Base-by-base conservation (phyloP, 2,329 filamentous ascomycete genomes). In the Pestalotiopsis sp. region DNA sequence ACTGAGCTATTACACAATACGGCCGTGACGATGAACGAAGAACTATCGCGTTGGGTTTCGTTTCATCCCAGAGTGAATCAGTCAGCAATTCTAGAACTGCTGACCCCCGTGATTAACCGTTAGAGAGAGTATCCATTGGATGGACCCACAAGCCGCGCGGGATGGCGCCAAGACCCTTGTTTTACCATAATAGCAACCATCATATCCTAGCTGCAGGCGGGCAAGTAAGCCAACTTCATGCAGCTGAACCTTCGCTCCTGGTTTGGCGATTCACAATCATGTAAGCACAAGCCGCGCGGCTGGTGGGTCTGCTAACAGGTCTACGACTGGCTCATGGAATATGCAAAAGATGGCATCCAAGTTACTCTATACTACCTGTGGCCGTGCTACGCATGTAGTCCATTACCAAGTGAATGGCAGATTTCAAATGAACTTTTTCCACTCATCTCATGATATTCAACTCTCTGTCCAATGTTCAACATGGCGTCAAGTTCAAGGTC, bases 71-170 rank as follows among this genome's bases (percentile, higher is more conserved):
- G 31, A 36, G 31, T 36, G 31, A 36, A 36, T 36, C 31, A 36
- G 31, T 36, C 31, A 36, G 31, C 31, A 36, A 36, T 36, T 9
- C 31, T 36, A 9, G 31, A 36, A 2, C 31, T 9, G 1, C 31
- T 36, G 31, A 36, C 45, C 5, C 17, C 17, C 13, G 3, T 52
- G 5, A 5, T 52, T 20, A 17, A 52, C 7, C 45, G 17, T 9
- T 52, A 9, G 17, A 7, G 45, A 20, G 23, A 4, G 20, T 14
- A 41, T 36, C n/a, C 25, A 27, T 11, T 38, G 17, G 38, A 3
- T 20, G 52, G 69, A 69, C 69, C 71, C 71, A 74, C 71, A 72
- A 70, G 67, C 71, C 73, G 72, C 73, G 72, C 73, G 73, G 57
- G 69, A 66, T 41, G 69, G 62, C 56, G 62, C 45, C n/a, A 64